These are phyloP conservation scores for Trametes sanguinea DNA, from an alignment of 768 basidiomycete genomes.

Conservation along the genomic window DNA sequence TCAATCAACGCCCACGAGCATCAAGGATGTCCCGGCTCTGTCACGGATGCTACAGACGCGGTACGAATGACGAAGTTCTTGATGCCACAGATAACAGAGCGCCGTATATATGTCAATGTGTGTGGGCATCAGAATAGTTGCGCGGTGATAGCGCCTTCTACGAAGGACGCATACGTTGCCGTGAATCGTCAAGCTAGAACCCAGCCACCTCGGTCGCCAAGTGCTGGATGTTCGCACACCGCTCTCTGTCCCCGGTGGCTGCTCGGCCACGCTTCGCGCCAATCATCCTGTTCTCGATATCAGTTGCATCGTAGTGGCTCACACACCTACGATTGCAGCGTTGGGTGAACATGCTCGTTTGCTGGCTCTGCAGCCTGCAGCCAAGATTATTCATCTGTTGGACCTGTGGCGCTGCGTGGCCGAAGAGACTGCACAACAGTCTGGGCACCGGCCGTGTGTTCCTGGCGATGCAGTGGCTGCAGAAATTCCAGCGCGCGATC, in stretches of 20 bases:
- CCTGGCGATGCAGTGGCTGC: constrained; percentile 2
- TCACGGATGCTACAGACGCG: not conserved
- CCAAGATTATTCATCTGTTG: not conserved
- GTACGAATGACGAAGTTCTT: not conserved
- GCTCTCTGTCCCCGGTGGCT: not conserved
- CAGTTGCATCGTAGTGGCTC: too few relatives aligned
- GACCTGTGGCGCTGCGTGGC: not conserved
- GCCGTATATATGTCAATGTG: not conserved
- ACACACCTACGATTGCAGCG: too few relatives aligned
- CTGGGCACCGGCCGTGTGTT: not conserved
- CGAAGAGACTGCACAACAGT: not conserved
- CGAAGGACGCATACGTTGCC: not conserved
- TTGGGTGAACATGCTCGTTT: too few relatives aligned
- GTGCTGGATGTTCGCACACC: not conserved
- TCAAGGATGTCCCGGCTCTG: constrained; percentile 6
- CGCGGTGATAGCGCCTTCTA: not conserved
- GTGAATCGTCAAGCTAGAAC: not conserved
- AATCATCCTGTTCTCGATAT: not conserved
- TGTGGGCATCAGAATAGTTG: not conserved
- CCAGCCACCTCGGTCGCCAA: not conserved
- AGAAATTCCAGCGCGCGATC: not conserved
- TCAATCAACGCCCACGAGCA: constrained; percentile 13
- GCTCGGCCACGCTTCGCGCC: not conserved
- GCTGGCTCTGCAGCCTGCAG: too few relatives aligned
- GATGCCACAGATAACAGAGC: constrained; percentile 6